Percentiles rank a stretch among this genome's conserved stretches.
Evolutionary conservation across 179 eudicot species (phyloP).

Genomic region (Beta macrorhiza): DNA sequence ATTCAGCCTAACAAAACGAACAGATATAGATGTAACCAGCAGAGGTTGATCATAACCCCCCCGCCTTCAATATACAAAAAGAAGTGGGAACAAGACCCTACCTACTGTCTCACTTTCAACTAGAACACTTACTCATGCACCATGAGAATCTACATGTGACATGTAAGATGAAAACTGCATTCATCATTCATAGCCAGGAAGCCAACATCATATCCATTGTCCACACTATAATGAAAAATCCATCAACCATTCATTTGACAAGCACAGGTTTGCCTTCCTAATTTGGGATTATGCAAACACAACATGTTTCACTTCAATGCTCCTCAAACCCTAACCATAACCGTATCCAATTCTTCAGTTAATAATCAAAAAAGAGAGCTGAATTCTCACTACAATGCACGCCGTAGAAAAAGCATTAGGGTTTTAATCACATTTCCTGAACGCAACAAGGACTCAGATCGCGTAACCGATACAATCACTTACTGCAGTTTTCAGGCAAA

Average conservation of each 20-base stretch:
- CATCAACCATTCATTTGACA: neutral
- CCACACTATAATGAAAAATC: neutral
- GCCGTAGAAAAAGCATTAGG: no score
- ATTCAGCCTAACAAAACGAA: no score
- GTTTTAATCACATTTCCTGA: neutral
- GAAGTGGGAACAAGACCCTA: neutral
- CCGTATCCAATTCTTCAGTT: neutral
- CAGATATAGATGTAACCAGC: no score
- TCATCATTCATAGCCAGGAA: neutral
- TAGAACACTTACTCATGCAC: neutral
- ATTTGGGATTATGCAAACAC: neutral
- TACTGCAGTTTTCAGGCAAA: neutral
- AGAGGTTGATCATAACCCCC: no score
- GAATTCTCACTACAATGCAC: neutral
- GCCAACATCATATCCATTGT: neutral
- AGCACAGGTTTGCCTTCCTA: neutral
- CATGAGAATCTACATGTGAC: neutral
- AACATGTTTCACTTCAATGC: neutral
- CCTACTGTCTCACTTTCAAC: neutral
- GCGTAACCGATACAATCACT: neutral
- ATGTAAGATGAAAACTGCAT: neutral
- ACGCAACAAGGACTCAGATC: neutral
- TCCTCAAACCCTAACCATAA: neutral
- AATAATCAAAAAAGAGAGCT: neutral
- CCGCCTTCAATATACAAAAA: no score